Base-by-base conservation (phyloP, 2,329 filamentous ascomycete species). In the Penicillium brasilianum region DNA sequence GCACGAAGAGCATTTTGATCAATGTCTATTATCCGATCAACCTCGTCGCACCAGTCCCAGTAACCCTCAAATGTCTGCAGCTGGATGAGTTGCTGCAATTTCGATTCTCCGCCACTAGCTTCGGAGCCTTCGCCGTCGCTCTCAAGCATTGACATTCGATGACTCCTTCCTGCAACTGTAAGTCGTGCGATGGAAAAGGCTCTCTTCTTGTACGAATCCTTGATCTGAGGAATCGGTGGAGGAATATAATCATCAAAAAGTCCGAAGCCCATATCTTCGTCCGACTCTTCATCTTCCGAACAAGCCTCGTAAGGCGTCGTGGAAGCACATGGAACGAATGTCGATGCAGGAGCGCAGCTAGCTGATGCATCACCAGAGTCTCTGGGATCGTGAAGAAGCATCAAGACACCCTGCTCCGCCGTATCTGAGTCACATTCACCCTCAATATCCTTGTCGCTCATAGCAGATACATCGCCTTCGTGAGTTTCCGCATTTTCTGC, bases 41-140 rank as follows among this genome's bases (percentile, higher is more conserved):
- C 11, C n/a, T 52, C 49, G 13, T 37, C 32, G 14, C 49, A 52
- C 30, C 30, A 36, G 18, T 52, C 49, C 49, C 49, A 52, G 32
- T 52, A 36, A 3, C 49, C 32, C 20, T 22, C 32, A 8, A 52
- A 52, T 18, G 32, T 37, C 22, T 52, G 30, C 11, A 36, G 10
- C 32, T 18, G 32, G 49, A 52, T 25, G 32, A 37, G n/a, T 16
- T 16, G 20, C 7, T 52, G 49, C 49, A 37, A n/a, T 3, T 13
- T 30, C 28, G 28, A 30, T 11, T 14, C 14, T n/a, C 2, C 14
- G 16, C 16, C 25, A n/a, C 16, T 18, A 3, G 28, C 30, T 14
- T 50, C 9, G 3, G 46, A 20, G 16, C 28, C 14, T 49, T 34
- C 20, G 3, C 18, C 28, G 28, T 49, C 28, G n/a, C 25, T 49